A percentile compares a stretch with the other conserved stretches of the same genome.
Evolutionary conservation across 75 land plant genomes (phyloP).

Genomic region (Adiantum capillusveneris): DNA sequence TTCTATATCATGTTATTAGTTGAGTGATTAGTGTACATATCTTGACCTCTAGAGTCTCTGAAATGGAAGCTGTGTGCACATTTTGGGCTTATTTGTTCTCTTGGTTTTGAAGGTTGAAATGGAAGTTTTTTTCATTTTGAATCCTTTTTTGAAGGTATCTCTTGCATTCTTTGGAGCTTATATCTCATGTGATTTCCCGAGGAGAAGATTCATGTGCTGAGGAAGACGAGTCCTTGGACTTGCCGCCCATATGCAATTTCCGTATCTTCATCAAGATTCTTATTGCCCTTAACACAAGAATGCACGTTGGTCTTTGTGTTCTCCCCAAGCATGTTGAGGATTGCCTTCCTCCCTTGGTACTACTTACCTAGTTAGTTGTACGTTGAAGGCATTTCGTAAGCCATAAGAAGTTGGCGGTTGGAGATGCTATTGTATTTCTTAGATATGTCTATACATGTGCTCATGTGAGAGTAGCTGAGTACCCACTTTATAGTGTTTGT

Average conservation of each 20-base stretch:
- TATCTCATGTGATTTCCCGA: too few relatives aligned
- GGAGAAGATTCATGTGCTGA: background rate
- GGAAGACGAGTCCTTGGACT: conserved; percentile 4
- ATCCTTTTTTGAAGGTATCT: background rate
- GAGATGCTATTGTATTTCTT: conserved; percentile 16
- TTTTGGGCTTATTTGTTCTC: background rate
- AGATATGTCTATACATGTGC: conserved; percentile 3
- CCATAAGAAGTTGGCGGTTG: conserved; percentile 17
- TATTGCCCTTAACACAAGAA: conserved; percentile 71
- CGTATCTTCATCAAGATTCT: conserved; percentile 58
- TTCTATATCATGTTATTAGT: conserved; percentile 61
- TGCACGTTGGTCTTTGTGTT: conserved; percentile 70
- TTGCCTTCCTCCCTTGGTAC: conserved; percentile 55
- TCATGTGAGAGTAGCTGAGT: too few relatives aligned
- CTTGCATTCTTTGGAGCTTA: background rate
- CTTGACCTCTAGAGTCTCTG: too few relatives aligned
- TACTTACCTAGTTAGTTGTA: background rate
- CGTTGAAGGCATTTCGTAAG: conserved; percentile 16
- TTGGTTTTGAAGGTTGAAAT: conserved; percentile 62
- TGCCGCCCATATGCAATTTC: conserved; percentile 26
- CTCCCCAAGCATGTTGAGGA: conserved; percentile 47
- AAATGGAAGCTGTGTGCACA: too few relatives aligned
- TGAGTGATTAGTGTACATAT: conserved; percentile 40
- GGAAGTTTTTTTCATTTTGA: conserved; percentile 7
- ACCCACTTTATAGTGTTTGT: too few relatives aligned